Conservation (phyloP, 2,329 filamentous ascomycete genomes). For the Karstenula rhodostoma region DNA sequence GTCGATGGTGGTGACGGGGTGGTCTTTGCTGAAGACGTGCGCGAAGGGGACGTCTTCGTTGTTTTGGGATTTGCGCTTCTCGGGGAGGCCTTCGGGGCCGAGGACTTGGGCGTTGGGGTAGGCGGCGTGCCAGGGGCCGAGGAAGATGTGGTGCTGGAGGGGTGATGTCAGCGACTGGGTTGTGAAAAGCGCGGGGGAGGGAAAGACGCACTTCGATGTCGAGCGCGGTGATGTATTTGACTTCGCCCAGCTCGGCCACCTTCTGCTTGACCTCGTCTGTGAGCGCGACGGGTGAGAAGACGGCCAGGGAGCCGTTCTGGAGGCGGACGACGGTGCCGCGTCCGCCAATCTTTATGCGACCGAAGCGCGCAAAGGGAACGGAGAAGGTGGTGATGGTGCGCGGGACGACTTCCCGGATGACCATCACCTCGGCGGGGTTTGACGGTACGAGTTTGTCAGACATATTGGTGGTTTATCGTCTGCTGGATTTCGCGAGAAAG, state of each 20-base stretch:
- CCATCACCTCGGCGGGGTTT: constrained; percentile 86
- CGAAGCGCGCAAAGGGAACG: constrained; percentile 84
- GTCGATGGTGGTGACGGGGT: constrained; percentile 62
- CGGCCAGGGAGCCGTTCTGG: constrained; percentile 77
- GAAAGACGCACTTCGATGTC: constrained; percentile 70
- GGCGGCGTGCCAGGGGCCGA: constrained; percentile 82
- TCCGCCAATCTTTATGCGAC: constrained; percentile 81
- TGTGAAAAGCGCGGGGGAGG: neutral
- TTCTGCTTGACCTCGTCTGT: constrained; percentile 76
- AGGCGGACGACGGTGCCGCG: constrained; percentile 87
- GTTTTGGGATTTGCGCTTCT: constrained; percentile 74
- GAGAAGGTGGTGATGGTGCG: constrained; percentile 77
- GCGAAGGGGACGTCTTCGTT: constrained; percentile 69
- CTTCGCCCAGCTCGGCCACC: constrained; percentile 66
- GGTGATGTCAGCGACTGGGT: neutral
- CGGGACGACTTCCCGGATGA: constrained; percentile 84
- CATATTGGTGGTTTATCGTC: constrained; percentile 33
- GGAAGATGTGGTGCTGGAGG: constrained; percentile 83
- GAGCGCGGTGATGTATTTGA: constrained; percentile 85
- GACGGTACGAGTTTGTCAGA: constrained; percentile 53
- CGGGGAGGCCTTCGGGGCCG: constrained; percentile 81
- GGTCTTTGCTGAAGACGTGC: constrained; percentile 63
- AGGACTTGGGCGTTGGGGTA: constrained; percentile 83
- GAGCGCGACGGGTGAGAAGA: constrained; percentile 91
- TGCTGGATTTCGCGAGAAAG: neutral